Conservation (phyloP, 2,329 filamentous ascomycete species). For the Seiridium unicorne region DNA sequence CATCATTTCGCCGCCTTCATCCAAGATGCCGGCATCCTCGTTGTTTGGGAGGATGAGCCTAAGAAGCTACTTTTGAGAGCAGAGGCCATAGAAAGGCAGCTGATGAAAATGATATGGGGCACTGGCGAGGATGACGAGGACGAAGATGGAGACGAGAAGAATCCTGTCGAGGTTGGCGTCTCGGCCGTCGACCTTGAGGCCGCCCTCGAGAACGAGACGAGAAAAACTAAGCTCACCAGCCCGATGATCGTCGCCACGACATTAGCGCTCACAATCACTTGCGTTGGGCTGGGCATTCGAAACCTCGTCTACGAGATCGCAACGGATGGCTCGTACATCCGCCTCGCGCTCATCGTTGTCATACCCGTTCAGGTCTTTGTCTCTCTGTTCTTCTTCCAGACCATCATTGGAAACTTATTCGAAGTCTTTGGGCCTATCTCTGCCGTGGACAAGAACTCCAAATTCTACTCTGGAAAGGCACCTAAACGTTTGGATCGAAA, state of each 20-base stretch:
- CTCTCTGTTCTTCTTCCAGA: slow-evolving; percentile 46
- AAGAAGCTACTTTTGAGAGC: slow-evolving; percentile 52
- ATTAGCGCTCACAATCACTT: slow-evolving; percentile 47
- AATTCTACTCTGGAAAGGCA: slow-evolving; percentile 40
- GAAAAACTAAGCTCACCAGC: slow-evolving; percentile 54
- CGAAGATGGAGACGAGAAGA: slow-evolving; percentile 31
- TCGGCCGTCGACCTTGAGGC: slow-evolving; percentile 41
- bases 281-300: slow-evolving; percentile 56
- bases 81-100: slow-evolving; percentile 46
- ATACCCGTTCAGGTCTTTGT: slow-evolving; percentile 59
- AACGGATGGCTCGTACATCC: slow-evolving; percentile 51
- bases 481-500: slow-evolving; percentile 36
- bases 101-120: slow-evolving; percentile 60
- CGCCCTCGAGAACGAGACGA: slow-evolving; percentile 36
- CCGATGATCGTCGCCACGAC: slow-evolving; percentile 52
- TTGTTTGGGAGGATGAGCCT: slow-evolving; percentile 64
- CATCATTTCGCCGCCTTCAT: slow-evolving; percentile 67
- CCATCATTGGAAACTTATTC: slow-evolving; percentile 47
- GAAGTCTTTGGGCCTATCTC: slow-evolving; percentile 51
- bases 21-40: slow-evolving; percentile 53
- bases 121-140: slow-evolving; percentile 34
- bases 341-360: slow-evolving; percentile 51
- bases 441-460: slow-evolving; percentile 42
- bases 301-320: slow-evolving; percentile 52
- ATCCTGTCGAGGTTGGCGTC: slow-evolving; percentile 34